phyloP scores from a whole-genome alignment of 192 early-diverging fungal genomes.

The Piromyces finnis region DNA sequence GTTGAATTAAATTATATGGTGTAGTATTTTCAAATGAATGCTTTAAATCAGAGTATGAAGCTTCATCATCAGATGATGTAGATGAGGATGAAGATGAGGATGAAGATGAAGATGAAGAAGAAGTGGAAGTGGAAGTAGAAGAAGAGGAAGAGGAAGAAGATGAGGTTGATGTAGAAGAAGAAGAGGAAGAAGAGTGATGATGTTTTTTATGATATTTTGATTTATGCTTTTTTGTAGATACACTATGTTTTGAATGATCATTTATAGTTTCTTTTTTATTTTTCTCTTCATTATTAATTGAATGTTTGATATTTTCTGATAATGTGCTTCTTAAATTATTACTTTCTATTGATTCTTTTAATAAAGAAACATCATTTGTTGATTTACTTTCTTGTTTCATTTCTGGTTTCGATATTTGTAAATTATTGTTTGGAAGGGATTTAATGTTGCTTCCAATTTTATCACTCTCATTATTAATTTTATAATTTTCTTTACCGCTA shows the following conservation, averaged over 20 bases:
- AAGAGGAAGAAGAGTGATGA: neutral
- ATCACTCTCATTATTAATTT: no score
- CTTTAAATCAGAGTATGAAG: neutral
- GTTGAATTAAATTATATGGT: neutral
- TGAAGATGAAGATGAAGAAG: neutral
- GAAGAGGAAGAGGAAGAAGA: neutral
- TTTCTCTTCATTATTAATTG: neutral
- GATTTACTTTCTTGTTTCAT: neutral
- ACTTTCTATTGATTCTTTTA: neutral
- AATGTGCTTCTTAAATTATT: neutral
- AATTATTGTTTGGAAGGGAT: no score
- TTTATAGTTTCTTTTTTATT: neutral
- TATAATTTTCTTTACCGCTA: no score
- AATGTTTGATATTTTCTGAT: neutral
- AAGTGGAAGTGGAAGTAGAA: neutral
- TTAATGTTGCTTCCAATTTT: no score
- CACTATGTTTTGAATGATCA: neutral
- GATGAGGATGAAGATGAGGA: neutral
- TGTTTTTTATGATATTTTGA: neutral
- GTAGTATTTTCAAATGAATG: neutral
- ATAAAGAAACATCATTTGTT: neutral
- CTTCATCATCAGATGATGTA: neutral
- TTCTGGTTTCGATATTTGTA: neutral
- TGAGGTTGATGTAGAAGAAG: neutral
- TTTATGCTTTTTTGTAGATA: neutral